Percentiles rank a stretch among this genome's conserved stretches.
phyloP scores from a whole-genome alignment of 2,329 filamentous ascomycete species.

The Leptographium radiaticola region DNA sequence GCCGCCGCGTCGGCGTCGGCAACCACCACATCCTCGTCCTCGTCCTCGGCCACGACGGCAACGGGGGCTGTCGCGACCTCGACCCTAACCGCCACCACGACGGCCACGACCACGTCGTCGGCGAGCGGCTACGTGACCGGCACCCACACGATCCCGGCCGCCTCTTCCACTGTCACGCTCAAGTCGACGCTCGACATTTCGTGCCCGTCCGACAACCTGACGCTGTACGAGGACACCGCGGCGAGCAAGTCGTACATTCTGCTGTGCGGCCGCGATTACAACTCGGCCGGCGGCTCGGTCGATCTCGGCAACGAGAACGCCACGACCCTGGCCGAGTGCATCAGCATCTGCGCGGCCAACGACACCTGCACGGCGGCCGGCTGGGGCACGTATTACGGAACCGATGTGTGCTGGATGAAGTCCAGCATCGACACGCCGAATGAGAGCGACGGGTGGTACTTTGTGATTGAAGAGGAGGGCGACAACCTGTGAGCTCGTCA shows the following conservation, averaged over 20 bases:
- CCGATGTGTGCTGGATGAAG: constrained; percentile 22
- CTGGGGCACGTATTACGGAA: constrained; percentile 19
- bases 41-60: neutral
- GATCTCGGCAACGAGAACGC: constrained; percentile 17
- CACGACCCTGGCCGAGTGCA: constrained; percentile 19
- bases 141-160: neutral
- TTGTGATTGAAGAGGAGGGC: constrained; percentile 15
- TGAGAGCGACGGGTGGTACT: constrained; percentile 17
- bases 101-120: neutral
- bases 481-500: neutral
- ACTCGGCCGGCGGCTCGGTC: constrained; percentile 14
- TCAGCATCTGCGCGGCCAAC: constrained; percentile 17
- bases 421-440: constrained; percentile 17
- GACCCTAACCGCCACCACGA: neutral
- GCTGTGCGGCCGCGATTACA: constrained; percentile 24
- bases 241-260: constrained; percentile 16
- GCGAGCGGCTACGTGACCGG: neutral
- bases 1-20: neutral
- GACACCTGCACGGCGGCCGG: constrained; percentile 20
- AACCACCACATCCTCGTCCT: neutral
- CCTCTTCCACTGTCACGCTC: neutral
- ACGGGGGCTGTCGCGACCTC: neutral
- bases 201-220: constrained; percentile 22
- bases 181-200: constrained; percentile 4
- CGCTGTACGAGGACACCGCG: constrained; percentile 15